Conservation (phyloP, 257 asterid species). For the Gynochthodes officinalis region DNA sequence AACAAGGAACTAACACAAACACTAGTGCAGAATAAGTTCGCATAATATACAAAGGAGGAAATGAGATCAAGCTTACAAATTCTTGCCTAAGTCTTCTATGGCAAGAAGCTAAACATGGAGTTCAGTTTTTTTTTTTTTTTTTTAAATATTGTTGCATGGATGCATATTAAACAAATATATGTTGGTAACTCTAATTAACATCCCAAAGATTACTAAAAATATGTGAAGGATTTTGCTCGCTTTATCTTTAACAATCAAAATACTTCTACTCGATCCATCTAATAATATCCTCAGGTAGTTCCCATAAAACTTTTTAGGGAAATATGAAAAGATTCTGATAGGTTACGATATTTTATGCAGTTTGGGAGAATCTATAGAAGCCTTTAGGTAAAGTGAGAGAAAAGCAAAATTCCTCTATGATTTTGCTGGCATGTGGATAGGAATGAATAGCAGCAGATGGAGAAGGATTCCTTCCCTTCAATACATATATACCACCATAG, state of each 20-base stretch:
- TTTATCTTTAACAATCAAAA: conserved; percentile 11
- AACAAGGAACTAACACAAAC: neutral
- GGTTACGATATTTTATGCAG: conserved; percentile 53
- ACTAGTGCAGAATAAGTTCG: conserved; percentile 31
- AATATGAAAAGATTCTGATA: conserved; percentile 59
- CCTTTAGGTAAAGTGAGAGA: conserved; percentile 41
- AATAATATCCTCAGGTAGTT: conserved; percentile 36
- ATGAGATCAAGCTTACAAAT: conserved; percentile 14
- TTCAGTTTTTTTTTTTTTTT: no score
- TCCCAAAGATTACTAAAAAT: conserved; percentile 1
- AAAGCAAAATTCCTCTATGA: conserved; percentile 45
- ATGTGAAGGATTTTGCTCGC: neutral
- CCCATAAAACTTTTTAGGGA: conserved; percentile 38
- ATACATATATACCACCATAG: conserved; percentile 15
- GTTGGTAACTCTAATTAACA: conserved; percentile 1
- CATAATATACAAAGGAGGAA: neutral
- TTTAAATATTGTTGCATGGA: neutral
- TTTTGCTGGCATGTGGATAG: conserved; percentile 59
- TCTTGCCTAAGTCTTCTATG: conserved; percentile 9
- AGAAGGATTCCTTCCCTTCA: conserved; percentile 24
- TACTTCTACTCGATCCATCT: conserved; percentile 13
- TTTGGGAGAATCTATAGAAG: conserved; percentile 55
- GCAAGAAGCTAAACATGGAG: conserved; percentile 19
- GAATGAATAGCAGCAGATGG: conserved; percentile 32
- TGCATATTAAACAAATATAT: conserved; percentile 2